Evolutionary conservation across 1,284 basidiomycete species (phyloP).

Genomic region (Cryptococcus sp.): DNA sequence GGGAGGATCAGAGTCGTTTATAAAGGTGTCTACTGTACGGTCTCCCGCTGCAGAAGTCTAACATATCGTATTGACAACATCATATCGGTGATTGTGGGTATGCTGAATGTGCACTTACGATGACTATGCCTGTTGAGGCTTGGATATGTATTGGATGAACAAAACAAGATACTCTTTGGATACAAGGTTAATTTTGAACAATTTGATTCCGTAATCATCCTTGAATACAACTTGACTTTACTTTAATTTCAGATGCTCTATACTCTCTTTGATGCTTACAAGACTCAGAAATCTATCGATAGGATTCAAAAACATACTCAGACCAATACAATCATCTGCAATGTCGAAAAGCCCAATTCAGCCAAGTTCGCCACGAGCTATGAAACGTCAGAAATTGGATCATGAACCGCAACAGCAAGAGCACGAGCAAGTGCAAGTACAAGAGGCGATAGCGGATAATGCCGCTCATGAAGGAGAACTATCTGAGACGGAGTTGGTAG

Average conservation of each 20-base stretch:
- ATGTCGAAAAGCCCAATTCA: too few relatives aligned
- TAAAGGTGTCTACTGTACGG: conserved; percentile 27
- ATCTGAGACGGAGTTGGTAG: conserved; percentile 12
- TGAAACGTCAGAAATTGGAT: background rate
- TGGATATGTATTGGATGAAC: too few relatives aligned
- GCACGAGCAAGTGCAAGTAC: too few relatives aligned
- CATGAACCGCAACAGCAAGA: background rate
- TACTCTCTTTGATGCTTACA: too few relatives aligned
- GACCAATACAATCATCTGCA: too few relatives aligned
- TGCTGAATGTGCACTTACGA: too few relatives aligned
- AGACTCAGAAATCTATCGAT: too few relatives aligned
- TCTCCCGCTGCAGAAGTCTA: conserved; percentile 38
- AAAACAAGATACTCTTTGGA: too few relatives aligned
- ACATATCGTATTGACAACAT: conserved; percentile 34
- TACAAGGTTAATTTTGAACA: too few relatives aligned
- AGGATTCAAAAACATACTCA: too few relatives aligned
- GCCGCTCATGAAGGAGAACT: background rate
- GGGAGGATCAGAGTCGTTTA: conserved; percentile 22
- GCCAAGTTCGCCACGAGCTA: background rate
- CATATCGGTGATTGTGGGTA: conserved; percentile 1
- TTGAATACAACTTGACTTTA: background rate
- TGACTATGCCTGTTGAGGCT: too few relatives aligned
- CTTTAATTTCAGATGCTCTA: background rate
- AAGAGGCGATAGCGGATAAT: too few relatives aligned
- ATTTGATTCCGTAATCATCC: background rate